Conservation (phyloP, 2,329 filamentous ascomycete genomes). For the Botryotinia convoluta region DNA sequence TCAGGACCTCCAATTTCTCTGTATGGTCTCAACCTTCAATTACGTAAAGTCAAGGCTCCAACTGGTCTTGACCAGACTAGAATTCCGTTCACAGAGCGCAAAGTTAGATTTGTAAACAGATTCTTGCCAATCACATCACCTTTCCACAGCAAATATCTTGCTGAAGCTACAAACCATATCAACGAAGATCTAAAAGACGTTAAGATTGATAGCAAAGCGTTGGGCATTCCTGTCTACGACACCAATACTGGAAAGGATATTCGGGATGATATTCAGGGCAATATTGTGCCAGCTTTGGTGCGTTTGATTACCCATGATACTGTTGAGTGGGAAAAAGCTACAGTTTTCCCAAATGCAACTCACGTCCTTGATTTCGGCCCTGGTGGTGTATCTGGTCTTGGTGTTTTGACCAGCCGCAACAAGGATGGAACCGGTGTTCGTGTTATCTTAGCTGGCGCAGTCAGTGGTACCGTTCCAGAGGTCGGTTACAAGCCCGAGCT, state of each 20-base stretch:
- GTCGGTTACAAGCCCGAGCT: constrained; percentile 98
- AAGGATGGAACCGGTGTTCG: constrained; percentile 98
- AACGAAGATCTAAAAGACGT: constrained; percentile 84
- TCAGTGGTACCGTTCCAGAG: constrained; percentile 84
- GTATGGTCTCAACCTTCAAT: constrained; percentile 90
- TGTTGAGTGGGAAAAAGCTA: constrained; percentile 95
- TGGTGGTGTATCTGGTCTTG: constrained; percentile 93
- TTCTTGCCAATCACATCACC: constrained; percentile 97
- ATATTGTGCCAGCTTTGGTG: constrained; percentile 82
- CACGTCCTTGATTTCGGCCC: constrained; percentile 97
- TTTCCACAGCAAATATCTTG: constrained; percentile 95
- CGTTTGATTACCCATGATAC: constrained; percentile 92
- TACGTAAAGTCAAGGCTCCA: constrained; percentile 95
- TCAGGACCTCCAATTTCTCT: constrained; percentile 94
- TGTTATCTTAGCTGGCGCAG: constrained; percentile 90
- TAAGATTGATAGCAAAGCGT: constrained; percentile 66
- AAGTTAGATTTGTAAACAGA: constrained; percentile 92
- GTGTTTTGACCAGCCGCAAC: constrained; percentile 95
- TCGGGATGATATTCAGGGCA: constrained; percentile 64
- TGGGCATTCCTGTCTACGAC: constrained; percentile 85
- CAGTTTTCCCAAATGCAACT: constrained; percentile 83
- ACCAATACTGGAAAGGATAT: constrained; percentile 88
- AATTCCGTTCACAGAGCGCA: constrained; percentile 91
- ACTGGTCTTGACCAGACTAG: constrained; percentile 96
- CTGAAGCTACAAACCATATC: constrained; percentile 76